These are phyloP conservation scores for Candida tammaniensis DNA, from an alignment of 805 yeast species.

Conservation along the genomic window DNA sequence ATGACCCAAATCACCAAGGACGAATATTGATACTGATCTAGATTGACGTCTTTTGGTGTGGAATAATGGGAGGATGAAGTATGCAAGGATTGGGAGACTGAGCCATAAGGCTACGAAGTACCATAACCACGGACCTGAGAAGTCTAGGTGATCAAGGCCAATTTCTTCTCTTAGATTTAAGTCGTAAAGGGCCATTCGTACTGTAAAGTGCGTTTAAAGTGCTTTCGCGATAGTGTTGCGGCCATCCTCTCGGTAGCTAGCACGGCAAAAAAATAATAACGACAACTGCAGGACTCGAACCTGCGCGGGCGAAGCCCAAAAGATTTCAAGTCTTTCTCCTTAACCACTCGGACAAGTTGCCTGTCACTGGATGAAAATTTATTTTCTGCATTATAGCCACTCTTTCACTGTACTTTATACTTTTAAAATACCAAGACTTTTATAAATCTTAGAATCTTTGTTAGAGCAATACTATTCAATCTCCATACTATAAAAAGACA, in stretches of 20 bases:
- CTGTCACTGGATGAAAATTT: neutral
- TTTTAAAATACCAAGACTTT: too few species aligned
- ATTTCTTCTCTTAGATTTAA: neutral
- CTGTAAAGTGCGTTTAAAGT: too few species aligned
- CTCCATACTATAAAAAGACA: too few species aligned
- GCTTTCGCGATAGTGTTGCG: too few species aligned
- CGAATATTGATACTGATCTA: conserved; percentile 67
- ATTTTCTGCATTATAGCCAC: too few species aligned
- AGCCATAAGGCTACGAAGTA: conserved; percentile 45
- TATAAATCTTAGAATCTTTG: too few species aligned
- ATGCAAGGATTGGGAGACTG: conserved; percentile 35
- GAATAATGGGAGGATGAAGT: conserved; percentile 7
- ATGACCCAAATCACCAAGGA: conserved; percentile 90
- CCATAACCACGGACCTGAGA: conserved; percentile 41
- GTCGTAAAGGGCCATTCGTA: too few species aligned
- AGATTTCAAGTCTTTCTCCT: conserved; percentile 10
- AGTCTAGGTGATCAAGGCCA: conserved; percentile 8
- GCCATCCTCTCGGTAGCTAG: neutral
- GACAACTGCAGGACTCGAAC: conserved; percentile 11
- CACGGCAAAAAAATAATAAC: conserved; percentile 1
- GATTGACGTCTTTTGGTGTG: conserved; percentile 7
- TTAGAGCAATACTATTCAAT: too few species aligned
- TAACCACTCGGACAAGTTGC: conserved; percentile 10
- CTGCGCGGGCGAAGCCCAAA: conserved; percentile 10
- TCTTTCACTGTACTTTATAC: too few species aligned